Percentiles rank a stretch among this genome's conserved stretches.
phyloP scores from a whole-genome alignment of 441 rosid species.

The Manihot esculenta region DNA sequence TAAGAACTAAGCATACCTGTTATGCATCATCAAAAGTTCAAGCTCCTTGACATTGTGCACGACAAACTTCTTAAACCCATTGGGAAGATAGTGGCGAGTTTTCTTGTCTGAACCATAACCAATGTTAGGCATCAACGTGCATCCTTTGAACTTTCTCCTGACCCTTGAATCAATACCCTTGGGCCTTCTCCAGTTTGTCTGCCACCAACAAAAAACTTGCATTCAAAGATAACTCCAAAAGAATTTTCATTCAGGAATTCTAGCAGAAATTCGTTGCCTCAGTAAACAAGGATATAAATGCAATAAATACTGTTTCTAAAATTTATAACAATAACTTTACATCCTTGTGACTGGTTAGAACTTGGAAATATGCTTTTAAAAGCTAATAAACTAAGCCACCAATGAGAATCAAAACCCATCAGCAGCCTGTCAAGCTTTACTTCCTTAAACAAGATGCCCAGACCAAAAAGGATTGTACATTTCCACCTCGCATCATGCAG shows the following conservation, averaged over 20 bases:
- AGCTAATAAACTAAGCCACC: not conserved
- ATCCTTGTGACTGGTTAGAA: not conserved
- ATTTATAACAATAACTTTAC: no score
- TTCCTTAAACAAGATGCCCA: not conserved
- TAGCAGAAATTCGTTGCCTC: no score
- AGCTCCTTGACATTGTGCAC: slow-evolving; percentile 60
- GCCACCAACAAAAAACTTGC: slow-evolving; percentile 9
- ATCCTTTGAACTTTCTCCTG: slow-evolving; percentile 77
- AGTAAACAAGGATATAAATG: no score
- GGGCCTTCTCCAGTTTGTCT: slow-evolving; percentile 69
- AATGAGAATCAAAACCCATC: not conserved
- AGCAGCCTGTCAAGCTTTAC: not conserved
- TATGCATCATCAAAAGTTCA: slow-evolving; percentile 75
- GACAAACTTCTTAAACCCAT: slow-evolving; percentile 70
- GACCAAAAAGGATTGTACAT: no score
- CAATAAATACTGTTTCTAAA: no score
- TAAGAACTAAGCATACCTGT: slow-evolving; percentile 37
- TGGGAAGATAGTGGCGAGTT: slow-evolving; percentile 73
- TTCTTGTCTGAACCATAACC: slow-evolving; percentile 74
- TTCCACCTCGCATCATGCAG: no score
- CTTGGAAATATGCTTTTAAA: not conserved
- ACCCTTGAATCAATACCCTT: slow-evolving; percentile 86
- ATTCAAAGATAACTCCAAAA: not conserved
- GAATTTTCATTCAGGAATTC: no score
- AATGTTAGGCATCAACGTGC: slow-evolving; percentile 66